Conservation (phyloP, 2,329 filamentous ascomycete species). For the Aspergillus sojae region DNA sequence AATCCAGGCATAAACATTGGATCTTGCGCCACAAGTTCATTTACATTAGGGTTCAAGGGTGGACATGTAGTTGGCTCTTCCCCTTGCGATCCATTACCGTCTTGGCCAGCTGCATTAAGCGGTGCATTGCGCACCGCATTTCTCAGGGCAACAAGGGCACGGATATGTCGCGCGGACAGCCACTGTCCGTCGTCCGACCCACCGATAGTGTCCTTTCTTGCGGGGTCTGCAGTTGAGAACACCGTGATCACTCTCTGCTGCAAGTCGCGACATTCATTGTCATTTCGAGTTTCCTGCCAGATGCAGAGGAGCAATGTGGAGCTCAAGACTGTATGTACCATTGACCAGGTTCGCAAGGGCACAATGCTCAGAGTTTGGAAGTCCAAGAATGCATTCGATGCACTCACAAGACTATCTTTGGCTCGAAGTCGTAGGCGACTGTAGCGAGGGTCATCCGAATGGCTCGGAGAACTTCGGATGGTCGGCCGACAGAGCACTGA, state of each 20-base stretch:
- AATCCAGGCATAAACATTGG: slow-evolving; percentile 1
- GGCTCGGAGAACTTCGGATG: slow-evolving; percentile 41
- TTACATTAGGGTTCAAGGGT: neutral
- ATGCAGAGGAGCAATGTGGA: slow-evolving; percentile 37
- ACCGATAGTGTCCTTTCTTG: slow-evolving; percentile 12
- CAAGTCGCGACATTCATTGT: slow-evolving; percentile 30
- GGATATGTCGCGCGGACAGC: slow-evolving; percentile 33
- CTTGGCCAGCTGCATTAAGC: slow-evolving; percentile 16
- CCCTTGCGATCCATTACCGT: neutral
- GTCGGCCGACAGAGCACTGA: slow-evolving; percentile 61
- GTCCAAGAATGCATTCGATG: slow-evolving; percentile 34
- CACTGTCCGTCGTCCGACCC: slow-evolving; percentile 28
- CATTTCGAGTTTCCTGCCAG: slow-evolving; percentile 37
- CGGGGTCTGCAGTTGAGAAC: slow-evolving; percentile 26
- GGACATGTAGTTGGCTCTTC: neutral
- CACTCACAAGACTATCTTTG: slow-evolving; percentile 29
- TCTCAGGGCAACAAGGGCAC: slow-evolving; percentile 29
- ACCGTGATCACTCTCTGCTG: slow-evolving; percentile 36
- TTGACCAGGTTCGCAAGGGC: slow-evolving; percentile 36
- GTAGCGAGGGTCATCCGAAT: slow-evolving; percentile 9
- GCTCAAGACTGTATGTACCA: slow-evolving; percentile 38
- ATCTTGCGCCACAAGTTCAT: neutral
- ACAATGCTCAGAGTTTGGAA: slow-evolving; percentile 36
- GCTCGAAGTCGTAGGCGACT: slow-evolving; percentile 25
- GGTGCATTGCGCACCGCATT: slow-evolving; percentile 23